Evolutionary conservation across 352 stramenopile genomes (phyloP).

Genomic region (Phytophthora gonapodyides): DNA sequence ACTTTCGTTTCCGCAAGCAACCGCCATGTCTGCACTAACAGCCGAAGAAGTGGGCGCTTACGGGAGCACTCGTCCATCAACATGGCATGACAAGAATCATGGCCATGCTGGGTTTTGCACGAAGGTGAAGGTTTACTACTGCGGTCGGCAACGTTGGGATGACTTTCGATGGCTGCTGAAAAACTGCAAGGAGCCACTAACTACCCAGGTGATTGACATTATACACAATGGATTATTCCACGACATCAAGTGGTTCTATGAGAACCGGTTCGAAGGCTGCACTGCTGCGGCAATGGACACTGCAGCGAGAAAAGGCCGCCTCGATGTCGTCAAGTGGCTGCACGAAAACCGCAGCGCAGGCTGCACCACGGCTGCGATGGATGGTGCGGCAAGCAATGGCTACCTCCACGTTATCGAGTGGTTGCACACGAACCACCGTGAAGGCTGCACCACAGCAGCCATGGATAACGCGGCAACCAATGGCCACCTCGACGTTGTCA

Average conservation of each 20-base stretch:
- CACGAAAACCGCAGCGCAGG: background rate
- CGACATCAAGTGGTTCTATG: background rate
- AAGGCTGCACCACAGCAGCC: too few species aligned
- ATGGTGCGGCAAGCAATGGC: too few species aligned
- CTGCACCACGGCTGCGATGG: background rate
- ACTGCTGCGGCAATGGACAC: background rate
- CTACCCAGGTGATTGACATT: conserved; percentile 3
- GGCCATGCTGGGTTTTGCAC: conserved; percentile 2
- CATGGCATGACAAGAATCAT: background rate
- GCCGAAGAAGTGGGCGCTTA: too few species aligned
- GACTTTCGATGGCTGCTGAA: conserved; percentile 2
- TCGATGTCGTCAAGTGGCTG: too few species aligned
- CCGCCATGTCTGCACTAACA: too few species aligned
- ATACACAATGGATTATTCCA: too few species aligned
- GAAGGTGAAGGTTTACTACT: conserved; percentile 1
- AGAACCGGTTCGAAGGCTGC: conserved; percentile 1
- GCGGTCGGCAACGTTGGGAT: background rate
- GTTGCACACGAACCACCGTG: too few species aligned
- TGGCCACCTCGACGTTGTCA: too few species aligned
- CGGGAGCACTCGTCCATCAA: background rate
- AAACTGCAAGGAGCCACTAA: conserved; percentile 8
- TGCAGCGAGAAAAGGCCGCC: too few species aligned
- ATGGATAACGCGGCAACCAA: too few species aligned
- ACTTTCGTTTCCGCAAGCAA: too few species aligned
- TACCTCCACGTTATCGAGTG: too few species aligned